Percentiles rank a stretch among this genome's conserved stretches.
Conservation (phyloP, 2,329 filamentous ascomycete species). For the Diaporthe nobilis region DNA sequence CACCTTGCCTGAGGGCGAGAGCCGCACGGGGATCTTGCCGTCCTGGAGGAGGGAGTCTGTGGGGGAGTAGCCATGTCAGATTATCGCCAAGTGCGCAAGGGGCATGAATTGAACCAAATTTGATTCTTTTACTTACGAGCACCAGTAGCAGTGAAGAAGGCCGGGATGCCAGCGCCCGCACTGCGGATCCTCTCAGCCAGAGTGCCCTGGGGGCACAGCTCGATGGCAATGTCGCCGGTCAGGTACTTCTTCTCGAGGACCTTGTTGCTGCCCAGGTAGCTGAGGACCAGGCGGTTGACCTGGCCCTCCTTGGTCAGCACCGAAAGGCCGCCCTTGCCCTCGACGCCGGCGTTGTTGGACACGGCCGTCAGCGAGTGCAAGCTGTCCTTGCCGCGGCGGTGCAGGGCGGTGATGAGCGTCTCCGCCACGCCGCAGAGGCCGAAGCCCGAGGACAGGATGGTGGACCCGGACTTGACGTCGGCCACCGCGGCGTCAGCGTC, state of each 20-base stretch:
- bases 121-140: conserved; percentile 62
- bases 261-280: conserved; percentile 85
- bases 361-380: conserved; percentile 81
- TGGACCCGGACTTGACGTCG: conserved; percentile 79
- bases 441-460: conserved; percentile 83
- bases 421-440: conserved; percentile 82
- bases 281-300: conserved; percentile 79
- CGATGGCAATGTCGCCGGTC: conserved; percentile 79
- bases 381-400: conserved; percentile 69
- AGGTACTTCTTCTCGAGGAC: conserved; percentile 81
- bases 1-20: conserved; percentile 71
- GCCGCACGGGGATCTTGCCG: conserved; percentile 76
- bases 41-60: conserved; percentile 75
- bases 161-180: conserved; percentile 82
- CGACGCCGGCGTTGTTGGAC: conserved; percentile 84
- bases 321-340: conserved; percentile 77
- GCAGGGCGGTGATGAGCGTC: conserved; percentile 56
- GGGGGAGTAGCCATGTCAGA: conserved; percentile 36
- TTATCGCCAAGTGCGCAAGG: no score
- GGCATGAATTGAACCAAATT: not conserved
- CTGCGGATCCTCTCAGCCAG: conserved; percentile 80
- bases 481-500: conserved; percentile 78
- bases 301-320: conserved; percentile 78
- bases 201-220: conserved; percentile 83
- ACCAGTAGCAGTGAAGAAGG: conserved; percentile 85